phyloP scores from a whole-genome alignment of 1,284 basidiomycete species.

The Trametes sp. region DNA sequence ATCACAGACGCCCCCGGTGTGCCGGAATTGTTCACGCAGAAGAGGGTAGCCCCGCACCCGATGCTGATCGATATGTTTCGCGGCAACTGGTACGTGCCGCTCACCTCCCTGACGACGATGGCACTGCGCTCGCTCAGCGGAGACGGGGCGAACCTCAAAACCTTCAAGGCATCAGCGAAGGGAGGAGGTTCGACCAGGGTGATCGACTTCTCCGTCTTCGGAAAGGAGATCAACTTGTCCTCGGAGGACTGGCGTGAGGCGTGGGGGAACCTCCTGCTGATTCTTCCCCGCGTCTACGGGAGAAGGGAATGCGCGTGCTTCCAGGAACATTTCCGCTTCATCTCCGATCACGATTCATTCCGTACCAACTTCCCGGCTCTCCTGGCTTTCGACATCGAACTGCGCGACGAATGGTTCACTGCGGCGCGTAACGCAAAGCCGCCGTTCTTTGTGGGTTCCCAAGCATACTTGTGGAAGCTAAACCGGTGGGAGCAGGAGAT shows the following conservation, averaged over 20 bases:
- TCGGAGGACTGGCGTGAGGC: constrained; percentile 18
- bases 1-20: background rate
- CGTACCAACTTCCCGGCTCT: background rate
- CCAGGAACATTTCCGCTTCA: constrained; percentile 5
- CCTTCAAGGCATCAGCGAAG: background rate
- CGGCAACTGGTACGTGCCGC: background rate
- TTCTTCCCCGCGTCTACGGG: background rate
- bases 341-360: constrained; percentile 2
- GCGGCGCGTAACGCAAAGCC: background rate
- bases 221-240: background rate
- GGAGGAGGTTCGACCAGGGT: background rate
- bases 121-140: background rate
- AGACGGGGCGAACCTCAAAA: background rate
- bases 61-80: background rate
- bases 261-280: constrained; percentile 10
- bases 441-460: background rate
- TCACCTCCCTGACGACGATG: background rate
- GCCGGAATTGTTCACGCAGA: background rate
- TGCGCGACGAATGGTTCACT: constrained; percentile 8
- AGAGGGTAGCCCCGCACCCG: background rate
- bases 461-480: background rate
- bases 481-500: background rate
- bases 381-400: constrained; percentile 20
- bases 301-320: too few relatives aligned
- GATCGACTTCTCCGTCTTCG: background rate